A percentile compares a stretch with the other conserved stretches of the same genome.
Evolutionary conservation across 1,284 basidiomycete species (phyloP).

Genomic region (Ceratobasidium sp.): DNA sequence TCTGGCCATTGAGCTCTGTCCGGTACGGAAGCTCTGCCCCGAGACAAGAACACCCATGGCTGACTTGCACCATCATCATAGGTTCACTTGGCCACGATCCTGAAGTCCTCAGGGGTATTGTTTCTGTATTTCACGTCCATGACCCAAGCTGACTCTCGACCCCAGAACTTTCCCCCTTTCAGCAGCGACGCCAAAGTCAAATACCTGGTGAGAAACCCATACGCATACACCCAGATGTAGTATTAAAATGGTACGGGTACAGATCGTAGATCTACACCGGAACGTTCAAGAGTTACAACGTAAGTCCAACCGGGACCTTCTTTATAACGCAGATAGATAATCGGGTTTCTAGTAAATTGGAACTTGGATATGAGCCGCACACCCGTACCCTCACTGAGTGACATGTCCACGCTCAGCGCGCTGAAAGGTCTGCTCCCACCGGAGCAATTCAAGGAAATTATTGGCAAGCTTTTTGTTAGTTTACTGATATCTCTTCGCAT

Average conservation of each 20-base stretch:
- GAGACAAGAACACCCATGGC: background rate
- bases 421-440: background rate
- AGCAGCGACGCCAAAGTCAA: slow-evolving; percentile 4
- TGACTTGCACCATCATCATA: background rate
- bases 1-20: slow-evolving; percentile 10
- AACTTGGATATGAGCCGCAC: background rate
- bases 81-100: slow-evolving; percentile 1
- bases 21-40: background rate
- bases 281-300: slow-evolving; percentile 10
- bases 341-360: slow-evolving; percentile 4
- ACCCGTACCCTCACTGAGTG: slow-evolving; percentile 2
- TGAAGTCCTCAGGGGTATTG: slow-evolving; percentile 12
- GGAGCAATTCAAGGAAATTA: background rate
- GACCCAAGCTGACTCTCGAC: background rate
- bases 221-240: slow-evolving; percentile 11
- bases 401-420: slow-evolving; percentile 15
- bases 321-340: background rate
- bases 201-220: background rate
- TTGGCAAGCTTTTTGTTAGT: slow-evolving; percentile 22
- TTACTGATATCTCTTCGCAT: background rate
- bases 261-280: slow-evolving; percentile 10
- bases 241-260: background rate
- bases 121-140: background rate
- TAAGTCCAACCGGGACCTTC: background rate
- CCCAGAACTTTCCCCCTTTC: slow-evolving; percentile 26